Evolutionary conservation across 495 filamentous ascomycete species (phyloP), one percentile per base, ranked within the genome.

Genomic region (Neurospora sublineolata): DNA sequence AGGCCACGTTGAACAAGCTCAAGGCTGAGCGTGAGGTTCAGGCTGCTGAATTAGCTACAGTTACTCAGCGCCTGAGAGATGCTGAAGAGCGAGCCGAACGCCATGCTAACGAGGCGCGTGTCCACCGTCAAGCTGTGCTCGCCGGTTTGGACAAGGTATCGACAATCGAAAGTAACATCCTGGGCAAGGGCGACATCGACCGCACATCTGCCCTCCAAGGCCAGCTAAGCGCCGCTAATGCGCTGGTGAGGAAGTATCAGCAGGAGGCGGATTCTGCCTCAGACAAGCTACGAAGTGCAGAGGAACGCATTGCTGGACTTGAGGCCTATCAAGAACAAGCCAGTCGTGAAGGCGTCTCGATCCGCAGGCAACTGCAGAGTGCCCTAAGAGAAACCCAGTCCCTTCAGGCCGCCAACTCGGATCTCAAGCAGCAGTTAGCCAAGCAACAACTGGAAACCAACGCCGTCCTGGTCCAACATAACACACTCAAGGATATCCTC

Each of bases 241-340:
- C 85, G 8, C 82, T 98, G 72, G 93, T 93, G 46, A 89, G 90
- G 77, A 91, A 92, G 73, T 97, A 95, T 76, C 94, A 97, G 79
- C 84, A 89, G 44, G 94, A 95, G 69, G 95, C 94, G n/a, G 93
- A 99, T 79, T 81, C 86, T 23, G 93, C 94, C 2, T 89, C 92
- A 3, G 93, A 97, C 74, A 97, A 93, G 79, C 86, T 99, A 40
- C 90, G 94, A 11, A 89, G 92, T 68, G 95, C 95, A 9, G 97
- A 98, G 80, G 96, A 97, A 79, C 88, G 96, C 8, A 97, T 99
- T 77, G 96, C 95, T 18, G 94, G 94, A 3, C 86, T 99, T 6
- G 95, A 99, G 81, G 92, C 92, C 3, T 97, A 97, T 78, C 95
- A 99, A 82, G 94, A 97, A 77, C 95, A 99, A 82, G 89, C 94